These are phyloP conservation scores for Tolypocladium ovalisporum DNA, from an alignment of 2,329 filamentous ascomycete genomes.

Conservation along the genomic window DNA sequence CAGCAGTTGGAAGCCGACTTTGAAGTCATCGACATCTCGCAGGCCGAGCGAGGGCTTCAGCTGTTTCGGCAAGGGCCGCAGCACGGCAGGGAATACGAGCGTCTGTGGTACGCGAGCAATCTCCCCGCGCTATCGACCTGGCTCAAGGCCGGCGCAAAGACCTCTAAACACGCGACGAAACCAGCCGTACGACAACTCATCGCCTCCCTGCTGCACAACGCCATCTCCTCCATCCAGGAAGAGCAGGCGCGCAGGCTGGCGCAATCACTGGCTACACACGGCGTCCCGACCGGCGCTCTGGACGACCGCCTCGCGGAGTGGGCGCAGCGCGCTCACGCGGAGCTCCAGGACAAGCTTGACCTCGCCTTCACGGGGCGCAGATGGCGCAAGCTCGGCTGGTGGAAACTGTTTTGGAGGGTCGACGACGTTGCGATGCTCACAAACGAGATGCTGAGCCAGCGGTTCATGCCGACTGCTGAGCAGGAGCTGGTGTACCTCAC, in stretches of 20 bases:
- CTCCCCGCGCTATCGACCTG: conserved; percentile 54
- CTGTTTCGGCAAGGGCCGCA: conserved; percentile 58
- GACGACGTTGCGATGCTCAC: conserved; percentile 84
- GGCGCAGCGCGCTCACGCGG: conserved; percentile 71
- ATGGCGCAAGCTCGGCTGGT: conserved; percentile 81
- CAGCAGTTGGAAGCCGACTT: conserved; percentile 31
- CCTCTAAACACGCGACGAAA: conserved; percentile 42
- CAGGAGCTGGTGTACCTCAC: conserved; percentile 73
- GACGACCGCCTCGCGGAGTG: conserved; percentile 53
- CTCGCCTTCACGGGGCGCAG: conserved; percentile 62
- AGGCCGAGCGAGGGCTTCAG: conserved; percentile 51
- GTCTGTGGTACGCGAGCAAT: conserved; percentile 63
- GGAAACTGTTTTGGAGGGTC: conserved; percentile 90
- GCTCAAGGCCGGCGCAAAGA: conserved; percentile 41
- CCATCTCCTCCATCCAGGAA: conserved; percentile 37
- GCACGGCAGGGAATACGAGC: conserved; percentile 62
- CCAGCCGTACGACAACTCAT: conserved; percentile 57
- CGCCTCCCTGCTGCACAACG: conserved; percentile 49
- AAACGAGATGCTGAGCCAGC: conserved; percentile 63
- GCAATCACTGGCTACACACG: conserved; percentile 16
- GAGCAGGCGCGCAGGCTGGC: conserved; percentile 32
- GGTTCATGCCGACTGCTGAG: conserved; percentile 71
- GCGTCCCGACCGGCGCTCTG: conserved; percentile 35
- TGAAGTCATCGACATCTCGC: conserved; percentile 50
- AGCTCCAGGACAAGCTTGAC: conserved; percentile 72